Percentiles rank a stretch among this genome's conserved stretches.
Evolutionary conservation across 2,329 filamentous ascomycete genomes (phyloP).

Genomic region (Chalaropsis thielavioides): DNA sequence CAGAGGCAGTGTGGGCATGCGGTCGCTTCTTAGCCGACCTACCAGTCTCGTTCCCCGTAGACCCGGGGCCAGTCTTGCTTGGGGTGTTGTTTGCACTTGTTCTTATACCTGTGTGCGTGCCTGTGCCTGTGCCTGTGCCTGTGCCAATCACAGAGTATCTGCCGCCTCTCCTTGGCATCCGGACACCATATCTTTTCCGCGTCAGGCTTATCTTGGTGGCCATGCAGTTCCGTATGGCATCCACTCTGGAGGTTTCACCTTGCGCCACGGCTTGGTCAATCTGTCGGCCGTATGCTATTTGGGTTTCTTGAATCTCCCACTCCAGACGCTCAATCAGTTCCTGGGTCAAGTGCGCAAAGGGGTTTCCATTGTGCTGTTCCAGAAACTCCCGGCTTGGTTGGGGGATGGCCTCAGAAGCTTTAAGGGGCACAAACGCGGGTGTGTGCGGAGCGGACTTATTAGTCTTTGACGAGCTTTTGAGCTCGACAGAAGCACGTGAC

Average conservation of each 20-base stretch:
- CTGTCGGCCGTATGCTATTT: not conserved
- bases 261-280: not conserved
- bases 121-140: not conserved
- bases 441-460: not conserved
- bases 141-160: slow-evolving; percentile 19
- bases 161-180: slow-evolving; percentile 24
- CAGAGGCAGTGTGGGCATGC: no score
- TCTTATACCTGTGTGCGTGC: no score
- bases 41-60: no score
- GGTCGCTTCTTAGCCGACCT: no score
- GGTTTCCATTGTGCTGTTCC: not conserved
- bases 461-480: not conserved
- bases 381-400: not conserved
- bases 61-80: no score
- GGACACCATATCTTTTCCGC: slow-evolving; percentile 44
- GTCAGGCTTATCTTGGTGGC: slow-evolving; percentile 43
- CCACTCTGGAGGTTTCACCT: slow-evolving; percentile 23
- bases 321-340: not conserved
- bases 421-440: not conserved
- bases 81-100: no score
- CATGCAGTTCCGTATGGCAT: slow-evolving; percentile 37
- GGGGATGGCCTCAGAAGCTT: not conserved
- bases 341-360: slow-evolving; percentile 2
- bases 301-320: not conserved
- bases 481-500: not conserved